Percentiles rank a stretch among this genome's conserved stretches.
Conservation (phyloP, 768 basidiomycete species). For the Rhodosporidiobolus sp. region DNA sequence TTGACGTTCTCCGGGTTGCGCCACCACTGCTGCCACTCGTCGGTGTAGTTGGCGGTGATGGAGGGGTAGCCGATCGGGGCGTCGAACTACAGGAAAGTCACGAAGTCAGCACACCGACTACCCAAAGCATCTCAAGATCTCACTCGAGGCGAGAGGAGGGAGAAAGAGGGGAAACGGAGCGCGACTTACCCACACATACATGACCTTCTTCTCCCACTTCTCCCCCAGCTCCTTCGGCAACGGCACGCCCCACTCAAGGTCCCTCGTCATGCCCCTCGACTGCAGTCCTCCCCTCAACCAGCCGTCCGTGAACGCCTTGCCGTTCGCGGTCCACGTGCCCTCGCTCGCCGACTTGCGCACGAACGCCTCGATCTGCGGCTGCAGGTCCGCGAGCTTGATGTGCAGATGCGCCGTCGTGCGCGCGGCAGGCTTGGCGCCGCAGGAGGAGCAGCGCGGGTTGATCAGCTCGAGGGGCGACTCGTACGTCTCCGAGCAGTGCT, state of each 20-base stretch:
- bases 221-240: slow-evolving; percentile 77
- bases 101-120: slow-evolving; percentile 7
- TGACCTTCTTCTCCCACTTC: slow-evolving; percentile 89
- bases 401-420: slow-evolving; percentile 88
- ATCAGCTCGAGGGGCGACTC: slow-evolving; percentile 82
- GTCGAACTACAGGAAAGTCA: slow-evolving; percentile 66
- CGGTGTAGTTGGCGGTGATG: slow-evolving; percentile 91
- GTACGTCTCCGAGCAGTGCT: slow-evolving; percentile 83
- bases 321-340: slow-evolving; percentile 91
- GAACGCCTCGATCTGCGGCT: slow-evolving; percentile 80
- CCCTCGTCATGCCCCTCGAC: slow-evolving; percentile 87
- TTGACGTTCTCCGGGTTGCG: slow-evolving; percentile 81
- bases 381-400: slow-evolving; percentile 75
- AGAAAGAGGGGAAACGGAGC: neutral
- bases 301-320: slow-evolving; percentile 84
- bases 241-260: slow-evolving; percentile 92
- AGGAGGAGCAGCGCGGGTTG: slow-evolving; percentile 87
- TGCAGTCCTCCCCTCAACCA: slow-evolving; percentile 78
- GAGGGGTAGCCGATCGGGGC: slow-evolving; percentile 95
- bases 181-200: slow-evolving; percentile 91
- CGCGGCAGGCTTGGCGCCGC: slow-evolving; percentile 72
- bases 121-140: too few species aligned
- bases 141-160: neutral
- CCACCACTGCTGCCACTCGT: slow-evolving; percentile 98
- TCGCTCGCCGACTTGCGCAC: slow-evolving; percentile 71